Conservation (phyloP, 495 filamentous ascomycete species). For the Astrothelium subdiscretum region DNA sequence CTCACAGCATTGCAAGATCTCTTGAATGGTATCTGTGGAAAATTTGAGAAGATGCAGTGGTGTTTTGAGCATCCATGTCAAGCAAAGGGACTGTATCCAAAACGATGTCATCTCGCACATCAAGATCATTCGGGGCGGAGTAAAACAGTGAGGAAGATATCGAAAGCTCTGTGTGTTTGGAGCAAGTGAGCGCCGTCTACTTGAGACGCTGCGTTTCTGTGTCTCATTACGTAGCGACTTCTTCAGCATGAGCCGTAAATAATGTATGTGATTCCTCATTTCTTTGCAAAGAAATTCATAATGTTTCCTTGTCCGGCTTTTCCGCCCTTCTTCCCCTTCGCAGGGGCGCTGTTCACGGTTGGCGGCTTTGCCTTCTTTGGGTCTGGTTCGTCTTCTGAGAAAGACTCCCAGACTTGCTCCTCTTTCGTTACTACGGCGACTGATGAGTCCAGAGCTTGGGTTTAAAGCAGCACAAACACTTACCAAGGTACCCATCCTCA, state of each 20-base stretch:
- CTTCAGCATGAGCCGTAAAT: too few relatives aligned
- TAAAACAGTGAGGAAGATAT: too few relatives aligned
- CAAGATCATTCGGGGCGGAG: too few relatives aligned
- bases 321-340: constrained; percentile 44
- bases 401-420: constrained; percentile 86
- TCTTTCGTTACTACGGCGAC: constrained; percentile 66
- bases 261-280: constrained; percentile 28
- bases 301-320: constrained; percentile 75
- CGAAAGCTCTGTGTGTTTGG: too few relatives aligned
- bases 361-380: constrained; percentile 48
- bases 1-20: too few relatives aligned
- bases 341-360: constrained; percentile 25
- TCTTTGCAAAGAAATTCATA: constrained; percentile 90
- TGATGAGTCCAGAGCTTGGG: constrained; percentile 2
- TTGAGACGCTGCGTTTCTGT: background rate
- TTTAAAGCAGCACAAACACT: constrained; percentile 18
- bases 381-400: constrained; percentile 81
- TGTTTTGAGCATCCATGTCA: too few relatives aligned
- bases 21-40: too few relatives aligned
- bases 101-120: too few relatives aligned
- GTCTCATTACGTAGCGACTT: background rate
- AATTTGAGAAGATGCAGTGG: too few relatives aligned
- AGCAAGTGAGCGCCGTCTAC: too few relatives aligned
- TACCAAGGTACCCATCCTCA: constrained; percentile 87
- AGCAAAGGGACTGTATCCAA: too few relatives aligned